These are phyloP conservation scores for Alectoria sarmentosa DNA, from an alignment of 495 filamentous ascomycete species.

Conservation along the genomic window DNA sequence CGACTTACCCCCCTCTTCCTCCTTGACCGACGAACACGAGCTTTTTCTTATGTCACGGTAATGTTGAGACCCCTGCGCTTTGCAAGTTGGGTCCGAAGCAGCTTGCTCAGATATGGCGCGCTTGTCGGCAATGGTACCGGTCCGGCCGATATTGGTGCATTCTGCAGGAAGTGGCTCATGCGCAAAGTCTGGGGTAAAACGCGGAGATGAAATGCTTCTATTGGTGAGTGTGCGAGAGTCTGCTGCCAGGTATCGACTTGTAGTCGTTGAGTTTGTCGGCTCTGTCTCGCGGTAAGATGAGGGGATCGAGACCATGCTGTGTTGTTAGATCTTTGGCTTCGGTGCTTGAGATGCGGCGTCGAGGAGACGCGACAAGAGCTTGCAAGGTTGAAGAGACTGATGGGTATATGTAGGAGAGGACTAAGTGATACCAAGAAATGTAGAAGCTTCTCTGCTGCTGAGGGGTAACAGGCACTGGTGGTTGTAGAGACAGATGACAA, in stretches of 20 bases:
- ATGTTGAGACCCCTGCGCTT: constrained; percentile 16
- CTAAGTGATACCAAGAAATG: constrained; percentile 5
- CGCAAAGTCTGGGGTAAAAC: constrained; percentile 27
- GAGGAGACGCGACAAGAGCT: constrained; percentile 9
- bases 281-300: constrained; percentile 23
- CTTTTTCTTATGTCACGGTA: constrained; percentile 18
- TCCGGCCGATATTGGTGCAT: constrained; percentile 19
- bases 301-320: constrained; percentile 19
- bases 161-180: constrained; percentile 24
- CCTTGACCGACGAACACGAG: constrained; percentile 25
- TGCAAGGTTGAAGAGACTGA: neutral
- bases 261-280: constrained; percentile 17
- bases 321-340: constrained; percentile 9
- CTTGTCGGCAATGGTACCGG: constrained; percentile 27
- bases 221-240: constrained; percentile 29
- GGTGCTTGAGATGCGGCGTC: constrained; percentile 7
- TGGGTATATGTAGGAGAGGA: neutral
- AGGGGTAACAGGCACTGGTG: constrained; percentile 3
- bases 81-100: constrained; percentile 2
- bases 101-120: constrained; percentile 20
- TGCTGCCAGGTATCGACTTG: constrained; percentile 24
- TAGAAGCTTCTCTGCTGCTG: constrained; percentile 3
- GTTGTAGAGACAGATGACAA: constrained; percentile 7
- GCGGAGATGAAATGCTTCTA: constrained; percentile 18
- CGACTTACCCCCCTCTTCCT: constrained; percentile 25